These are phyloP conservation scores for Solanum pimpinellifolium DNA, from an alignment of 257 asterid species.

Conservation along the genomic window DNA sequence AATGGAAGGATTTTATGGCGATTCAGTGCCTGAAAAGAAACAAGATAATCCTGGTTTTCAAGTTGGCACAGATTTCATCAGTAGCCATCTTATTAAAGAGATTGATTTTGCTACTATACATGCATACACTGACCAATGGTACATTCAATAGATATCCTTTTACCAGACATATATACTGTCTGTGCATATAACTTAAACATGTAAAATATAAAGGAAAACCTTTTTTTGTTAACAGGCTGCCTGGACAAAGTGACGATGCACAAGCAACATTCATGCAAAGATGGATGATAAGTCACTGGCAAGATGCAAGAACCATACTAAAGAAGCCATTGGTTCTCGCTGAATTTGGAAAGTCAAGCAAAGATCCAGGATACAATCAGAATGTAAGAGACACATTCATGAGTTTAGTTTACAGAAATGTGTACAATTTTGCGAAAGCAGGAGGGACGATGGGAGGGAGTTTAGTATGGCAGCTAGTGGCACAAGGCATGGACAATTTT, in stretches of 20 bases:
- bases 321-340: conserved; percentile 38
- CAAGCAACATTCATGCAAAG: conserved; percentile 27
- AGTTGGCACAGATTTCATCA: conserved; percentile 69
- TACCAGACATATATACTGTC: background rate
- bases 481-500: conserved; percentile 38
- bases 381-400: conserved; percentile 20
- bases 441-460: conserved; percentile 51
- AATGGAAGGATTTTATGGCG: conserved; percentile 87
- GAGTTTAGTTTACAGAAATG: conserved; percentile 7
- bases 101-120: conserved; percentile 71
- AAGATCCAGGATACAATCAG: conserved; percentile 24
- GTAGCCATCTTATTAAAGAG: conserved; percentile 29
- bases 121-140: conserved; percentile 67
- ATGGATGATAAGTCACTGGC: conserved; percentile 33
- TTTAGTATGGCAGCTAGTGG: conserved; percentile 54
- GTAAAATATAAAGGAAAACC: background rate
- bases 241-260: conserved; percentile 15
- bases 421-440: conserved; percentile 21
- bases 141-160: background rate
- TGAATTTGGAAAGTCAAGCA: conserved; percentile 49
- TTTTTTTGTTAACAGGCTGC: conserved; percentile 31
- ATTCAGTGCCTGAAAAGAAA: conserved; percentile 39
- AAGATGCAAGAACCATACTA: conserved; percentile 24
- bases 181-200: background rate
- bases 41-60: conserved; percentile 55